phyloP scores from a whole-genome alignment of 1,139 yeast species.

The Arxiozyma telluris region DNA sequence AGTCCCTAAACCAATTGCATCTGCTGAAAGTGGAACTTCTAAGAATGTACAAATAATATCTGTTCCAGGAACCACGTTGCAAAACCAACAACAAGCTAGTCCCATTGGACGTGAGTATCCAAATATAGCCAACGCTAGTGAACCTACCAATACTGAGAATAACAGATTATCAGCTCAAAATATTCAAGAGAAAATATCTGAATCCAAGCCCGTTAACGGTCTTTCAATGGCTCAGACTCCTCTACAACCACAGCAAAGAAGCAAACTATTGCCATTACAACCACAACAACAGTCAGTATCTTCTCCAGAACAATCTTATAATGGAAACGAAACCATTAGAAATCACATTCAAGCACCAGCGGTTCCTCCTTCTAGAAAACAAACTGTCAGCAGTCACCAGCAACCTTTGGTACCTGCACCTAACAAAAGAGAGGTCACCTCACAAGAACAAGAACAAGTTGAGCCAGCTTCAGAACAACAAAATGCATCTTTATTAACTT shows the following conservation, averaged over 20 bases:
- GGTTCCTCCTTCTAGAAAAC: conserved; percentile 61
- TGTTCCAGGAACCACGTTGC: neutral
- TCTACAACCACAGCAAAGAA: conserved; percentile 14
- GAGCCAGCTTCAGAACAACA: neutral
- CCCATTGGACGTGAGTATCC: neutral
- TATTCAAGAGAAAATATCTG: neutral
- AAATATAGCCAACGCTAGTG: neutral
- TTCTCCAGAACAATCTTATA: neutral
- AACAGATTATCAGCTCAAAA: neutral
- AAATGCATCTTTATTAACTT: conserved; percentile 6
- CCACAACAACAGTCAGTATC: conserved; percentile 3
- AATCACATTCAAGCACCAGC: conserved; percentile 21
- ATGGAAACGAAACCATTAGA: conserved; percentile 7
- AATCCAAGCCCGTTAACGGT: neutral
- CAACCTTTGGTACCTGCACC: neutral
- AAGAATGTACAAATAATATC: neutral
- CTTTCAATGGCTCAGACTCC: conserved; percentile 20
- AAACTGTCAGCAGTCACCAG: conserved; percentile 1
- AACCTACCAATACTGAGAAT: neutral
- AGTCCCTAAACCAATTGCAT: neutral
- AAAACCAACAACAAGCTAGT: neutral
- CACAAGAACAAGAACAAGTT: neutral
- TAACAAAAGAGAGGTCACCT: neutral
- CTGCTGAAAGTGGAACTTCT: neutral
- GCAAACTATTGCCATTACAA: conserved; percentile 10